These are phyloP conservation scores for Lyophyllum decastes DNA, from an alignment of 768 basidiomycete species.

Conservation along the genomic window DNA sequence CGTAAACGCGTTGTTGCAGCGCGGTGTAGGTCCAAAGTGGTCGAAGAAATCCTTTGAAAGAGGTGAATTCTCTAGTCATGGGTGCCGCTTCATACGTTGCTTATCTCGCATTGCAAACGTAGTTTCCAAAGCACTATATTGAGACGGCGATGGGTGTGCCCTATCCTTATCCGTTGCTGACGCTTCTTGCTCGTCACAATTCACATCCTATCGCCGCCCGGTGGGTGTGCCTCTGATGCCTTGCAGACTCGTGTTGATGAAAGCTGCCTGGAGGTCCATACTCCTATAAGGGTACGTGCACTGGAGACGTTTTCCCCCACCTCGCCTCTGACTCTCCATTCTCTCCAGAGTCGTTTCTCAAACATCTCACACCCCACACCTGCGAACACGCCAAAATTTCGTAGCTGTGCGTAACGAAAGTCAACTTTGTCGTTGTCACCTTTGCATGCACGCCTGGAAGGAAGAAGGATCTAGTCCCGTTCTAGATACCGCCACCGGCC, in stretches of 20 bases:
- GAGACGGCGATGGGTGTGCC: background rate
- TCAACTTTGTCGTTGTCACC: background rate
- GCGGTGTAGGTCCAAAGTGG: background rate
- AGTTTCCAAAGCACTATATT: background rate
- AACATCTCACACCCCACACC: no score
- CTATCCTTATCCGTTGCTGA: background rate
- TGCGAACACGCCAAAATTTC: background rate
- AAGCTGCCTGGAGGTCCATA: background rate
- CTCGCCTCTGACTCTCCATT: background rate
- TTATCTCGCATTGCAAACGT: background rate
- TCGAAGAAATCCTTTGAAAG: background rate
- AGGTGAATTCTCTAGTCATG: background rate
- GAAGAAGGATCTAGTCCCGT: background rate
- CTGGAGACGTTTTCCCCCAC: background rate
- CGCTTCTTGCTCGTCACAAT: background rate
- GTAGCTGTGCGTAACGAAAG: background rate
- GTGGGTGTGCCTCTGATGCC: background rate
- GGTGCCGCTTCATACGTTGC: background rate
- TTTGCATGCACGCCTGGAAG: background rate
- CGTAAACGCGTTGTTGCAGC: constrained; percentile 1
- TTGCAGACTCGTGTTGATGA: constrained; percentile 7
- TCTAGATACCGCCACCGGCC: background rate
- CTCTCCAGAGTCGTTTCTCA: background rate
- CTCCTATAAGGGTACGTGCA: background rate
- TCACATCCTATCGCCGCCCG: background rate